A percentile compares a stretch with the other conserved stretches of the same genome.
Evolutionary conservation across 2,329 filamentous ascomycete genomes (phyloP).

Genomic region (Cordyceps militaris): DNA sequence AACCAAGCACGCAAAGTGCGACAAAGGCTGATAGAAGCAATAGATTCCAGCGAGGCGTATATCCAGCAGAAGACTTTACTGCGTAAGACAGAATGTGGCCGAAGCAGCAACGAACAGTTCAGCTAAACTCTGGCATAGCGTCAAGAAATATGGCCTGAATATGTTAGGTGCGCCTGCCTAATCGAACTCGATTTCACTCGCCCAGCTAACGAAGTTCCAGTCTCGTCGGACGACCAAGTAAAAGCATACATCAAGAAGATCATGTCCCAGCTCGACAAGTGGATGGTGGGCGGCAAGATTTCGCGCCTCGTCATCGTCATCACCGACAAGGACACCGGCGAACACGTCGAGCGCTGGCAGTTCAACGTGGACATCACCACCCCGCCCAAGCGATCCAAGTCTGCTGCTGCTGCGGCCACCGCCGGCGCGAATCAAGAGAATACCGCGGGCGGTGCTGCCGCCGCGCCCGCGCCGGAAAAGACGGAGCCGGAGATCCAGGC

Average conservation of each 20-base stretch:
- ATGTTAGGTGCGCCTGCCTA: constrained; percentile 62
- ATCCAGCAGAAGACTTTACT: constrained; percentile 94
- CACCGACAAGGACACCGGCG: constrained; percentile 92
- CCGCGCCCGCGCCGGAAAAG: constrained; percentile 55
- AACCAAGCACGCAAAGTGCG: neutral
- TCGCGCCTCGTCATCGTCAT: constrained; percentile 95
- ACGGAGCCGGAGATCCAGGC: constrained; percentile 89
- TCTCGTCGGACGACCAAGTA: constrained; percentile 94
- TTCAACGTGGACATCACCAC: constrained; percentile 65
- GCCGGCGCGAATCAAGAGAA: constrained; percentile 64
- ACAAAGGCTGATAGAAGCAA: neutral
- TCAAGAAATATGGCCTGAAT: constrained; percentile 99
- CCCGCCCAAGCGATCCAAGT: constrained; percentile 21
- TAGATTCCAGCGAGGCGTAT: constrained; percentile 77
- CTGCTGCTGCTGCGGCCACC: constrained; percentile 42
- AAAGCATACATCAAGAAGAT: constrained; percentile 99
- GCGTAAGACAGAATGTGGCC: constrained; percentile 48
- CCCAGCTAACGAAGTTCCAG: constrained; percentile 32
- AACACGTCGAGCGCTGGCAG: constrained; percentile 95
- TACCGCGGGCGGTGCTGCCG: constrained; percentile 32
- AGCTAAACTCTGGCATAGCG: constrained; percentile 28
- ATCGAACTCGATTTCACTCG: neutral
- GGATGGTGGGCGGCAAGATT: constrained; percentile 97
- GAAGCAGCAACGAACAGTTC: neutral
- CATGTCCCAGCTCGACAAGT: constrained; percentile 94